Evolutionary conservation across 352 stramenopile species (phyloP).

Genomic region (Phytophthora cajani): DNA sequence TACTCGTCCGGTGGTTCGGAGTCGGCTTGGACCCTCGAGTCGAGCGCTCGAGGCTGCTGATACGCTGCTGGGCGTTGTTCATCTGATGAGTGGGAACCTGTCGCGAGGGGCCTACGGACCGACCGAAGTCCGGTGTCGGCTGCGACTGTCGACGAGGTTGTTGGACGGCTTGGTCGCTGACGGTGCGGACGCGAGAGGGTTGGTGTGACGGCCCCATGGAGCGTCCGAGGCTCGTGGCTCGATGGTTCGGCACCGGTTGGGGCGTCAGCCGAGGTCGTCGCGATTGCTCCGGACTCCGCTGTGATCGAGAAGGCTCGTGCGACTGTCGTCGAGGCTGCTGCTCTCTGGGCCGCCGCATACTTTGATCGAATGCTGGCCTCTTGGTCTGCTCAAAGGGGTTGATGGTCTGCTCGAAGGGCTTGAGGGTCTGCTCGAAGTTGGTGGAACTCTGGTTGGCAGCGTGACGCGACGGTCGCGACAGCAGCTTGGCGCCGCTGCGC

Average conservation of each 20-base stretch:
- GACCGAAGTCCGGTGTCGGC: constrained; percentile 5
- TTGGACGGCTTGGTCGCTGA: neutral
- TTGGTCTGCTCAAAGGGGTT: constrained; percentile 12
- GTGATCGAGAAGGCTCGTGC: neutral
- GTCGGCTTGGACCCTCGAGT: neutral
- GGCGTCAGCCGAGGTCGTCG: neutral
- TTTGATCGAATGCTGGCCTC: constrained; percentile 2
- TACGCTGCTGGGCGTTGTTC: neutral
- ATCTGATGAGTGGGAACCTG: neutral
- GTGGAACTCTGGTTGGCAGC: constrained; percentile 8
- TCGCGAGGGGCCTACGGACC: constrained; percentile 3
- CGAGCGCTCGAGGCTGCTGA: constrained; percentile 6
- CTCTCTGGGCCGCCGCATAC: constrained; percentile 9
- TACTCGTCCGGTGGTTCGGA: neutral
- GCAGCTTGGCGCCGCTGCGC: constrained; percentile 21
- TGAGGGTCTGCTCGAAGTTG: constrained; percentile 27
- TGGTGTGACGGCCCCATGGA: constrained; percentile 6
- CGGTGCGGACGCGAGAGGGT: neutral
- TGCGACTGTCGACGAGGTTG: constrained; percentile 12
- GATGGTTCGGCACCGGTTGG: constrained; percentile 1
- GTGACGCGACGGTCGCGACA: constrained; percentile 12
- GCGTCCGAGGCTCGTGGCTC: constrained; percentile 1
- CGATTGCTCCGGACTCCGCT: neutral
- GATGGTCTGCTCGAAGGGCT: constrained; percentile 25
- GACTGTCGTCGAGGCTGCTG: constrained; percentile 6